Evolutionary conservation across 2,329 filamentous ascomycete species (phyloP).

Genomic region (Epichloe bromicola): DNA sequence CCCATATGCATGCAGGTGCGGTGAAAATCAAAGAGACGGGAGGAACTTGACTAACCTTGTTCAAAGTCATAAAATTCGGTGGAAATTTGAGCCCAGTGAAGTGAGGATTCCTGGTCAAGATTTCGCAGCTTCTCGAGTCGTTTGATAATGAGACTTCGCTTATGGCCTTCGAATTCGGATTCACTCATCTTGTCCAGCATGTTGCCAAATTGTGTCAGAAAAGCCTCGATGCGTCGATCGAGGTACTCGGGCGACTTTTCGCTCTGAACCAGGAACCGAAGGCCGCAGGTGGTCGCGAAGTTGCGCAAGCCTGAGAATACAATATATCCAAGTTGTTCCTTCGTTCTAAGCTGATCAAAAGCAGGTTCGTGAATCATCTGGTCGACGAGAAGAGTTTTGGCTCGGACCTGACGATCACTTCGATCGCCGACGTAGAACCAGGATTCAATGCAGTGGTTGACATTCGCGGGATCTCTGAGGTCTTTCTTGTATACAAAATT

Average conservation of each 20-base stretch:
- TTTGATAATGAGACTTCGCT: slow-evolving; percentile 77
- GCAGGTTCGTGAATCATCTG: slow-evolving; percentile 89
- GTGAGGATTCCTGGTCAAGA: slow-evolving; percentile 66
- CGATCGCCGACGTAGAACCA: slow-evolving; percentile 58
- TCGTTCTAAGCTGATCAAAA: slow-evolving; percentile 89
- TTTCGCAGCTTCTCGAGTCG: slow-evolving; percentile 88
- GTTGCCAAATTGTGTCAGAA: slow-evolving; percentile 55
- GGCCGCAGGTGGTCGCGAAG: slow-evolving; percentile 67
- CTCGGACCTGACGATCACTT: slow-evolving; percentile 54
- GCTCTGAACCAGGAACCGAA: slow-evolving; percentile 85
- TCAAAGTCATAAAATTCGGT: slow-evolving; percentile 85
- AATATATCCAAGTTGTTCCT: slow-evolving; percentile 94
- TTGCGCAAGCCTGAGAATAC: slow-evolving; percentile 71
- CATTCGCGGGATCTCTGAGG: slow-evolving; percentile 74
- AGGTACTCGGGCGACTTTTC: slow-evolving; percentile 75
- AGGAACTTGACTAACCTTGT: slow-evolving; percentile 44
- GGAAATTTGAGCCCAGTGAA: slow-evolving; percentile 76
- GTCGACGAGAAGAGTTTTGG: slow-evolving; percentile 68
- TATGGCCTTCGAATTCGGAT: slow-evolving; percentile 78
- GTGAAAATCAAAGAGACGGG: neutral
- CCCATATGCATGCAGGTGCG: no score
- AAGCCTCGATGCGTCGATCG: slow-evolving; percentile 76
- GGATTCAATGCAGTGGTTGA: slow-evolving; percentile 78
- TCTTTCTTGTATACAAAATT: slow-evolving; percentile 75
- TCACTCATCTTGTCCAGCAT: slow-evolving; percentile 65